Conservation (phyloP, 352 stramenopile genomes). For the Globisporangium viniferum region DNA sequence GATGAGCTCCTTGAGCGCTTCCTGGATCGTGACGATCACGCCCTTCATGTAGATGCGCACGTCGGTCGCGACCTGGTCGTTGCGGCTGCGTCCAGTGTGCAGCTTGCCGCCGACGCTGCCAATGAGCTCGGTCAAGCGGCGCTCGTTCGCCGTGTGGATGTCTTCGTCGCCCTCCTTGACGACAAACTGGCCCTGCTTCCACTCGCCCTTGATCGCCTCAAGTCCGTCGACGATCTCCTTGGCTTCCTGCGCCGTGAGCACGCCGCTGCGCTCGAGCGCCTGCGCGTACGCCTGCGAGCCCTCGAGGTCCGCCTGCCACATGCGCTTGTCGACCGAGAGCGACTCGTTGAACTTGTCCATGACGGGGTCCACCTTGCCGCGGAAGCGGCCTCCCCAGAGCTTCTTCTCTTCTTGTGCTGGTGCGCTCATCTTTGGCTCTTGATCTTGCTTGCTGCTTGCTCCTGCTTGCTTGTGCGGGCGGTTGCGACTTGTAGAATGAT, state of each 20-base stretch:
- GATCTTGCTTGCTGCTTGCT: not conserved
- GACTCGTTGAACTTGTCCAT: slow-evolving; percentile 99
- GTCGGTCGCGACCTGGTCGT: slow-evolving; percentile 98
- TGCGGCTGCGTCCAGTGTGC: slow-evolving; percentile 94
- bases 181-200: slow-evolving; percentile 74
- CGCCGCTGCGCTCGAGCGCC: slow-evolving; percentile 84
- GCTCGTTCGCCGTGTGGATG: slow-evolving; percentile 99
- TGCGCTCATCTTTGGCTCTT: slow-evolving; percentile 23
- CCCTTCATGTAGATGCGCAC: slow-evolving; percentile 93
- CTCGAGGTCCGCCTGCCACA: slow-evolving; percentile 96
- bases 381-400: slow-evolving; percentile 92
- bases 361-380: slow-evolving; percentile 93
- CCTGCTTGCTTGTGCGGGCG: not conserved
- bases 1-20: slow-evolving; percentile 92
- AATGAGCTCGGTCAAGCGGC: slow-evolving; percentile 96
- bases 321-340: slow-evolving; percentile 96
- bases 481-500: not conserved
- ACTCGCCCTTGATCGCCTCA: slow-evolving; percentile 87
- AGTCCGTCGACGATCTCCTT: slow-evolving; percentile 86
- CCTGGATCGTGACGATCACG: slow-evolving; percentile 56
- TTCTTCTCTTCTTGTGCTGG: slow-evolving; percentile 58
- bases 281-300: slow-evolving; percentile 96
- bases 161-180: slow-evolving; percentile 96
- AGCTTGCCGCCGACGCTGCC: slow-evolving; percentile 96
- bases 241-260: slow-evolving; percentile 91